Evolutionary conservation across 495 filamentous ascomycete species (phyloP), one percentile per base, ranked within the genome.

Genomic region (Xylaria scruposa): DNA sequence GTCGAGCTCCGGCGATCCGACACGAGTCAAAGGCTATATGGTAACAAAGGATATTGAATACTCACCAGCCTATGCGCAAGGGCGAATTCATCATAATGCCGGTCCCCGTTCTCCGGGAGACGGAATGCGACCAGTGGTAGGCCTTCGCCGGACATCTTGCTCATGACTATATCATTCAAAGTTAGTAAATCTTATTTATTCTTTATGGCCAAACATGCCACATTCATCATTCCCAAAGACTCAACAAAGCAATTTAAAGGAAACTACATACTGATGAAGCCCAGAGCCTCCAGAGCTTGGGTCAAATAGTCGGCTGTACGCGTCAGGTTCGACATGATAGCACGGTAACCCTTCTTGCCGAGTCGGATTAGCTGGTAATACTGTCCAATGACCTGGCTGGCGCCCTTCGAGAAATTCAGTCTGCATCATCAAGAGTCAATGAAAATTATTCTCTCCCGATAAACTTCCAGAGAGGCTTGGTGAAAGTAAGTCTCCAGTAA

Each of bases 331-430:
- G 84, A 80, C 94, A 97, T 97, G 83, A 97, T 95, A 66, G 90
- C 83, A 24, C 90, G 86, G 84, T 96, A 97, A 17, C 94, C 94
- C 75, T 90, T 89, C 85, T 96, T 95, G 60, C 94, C 94, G 9
- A 97, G 88, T 12, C 94, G 92, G 82, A 97, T 96, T 78, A 97
- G 84, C 79, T 97, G 94, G 84, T 97, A 97, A 84, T 97, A 97
- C 81, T 97, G 94, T 40, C 94, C 94, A 77, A 97, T 97, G 73
- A 97, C 90, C 76, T 97, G 94, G 49, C 91, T 91, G 56, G 94
- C 94, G 69, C 94, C 94, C 81, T 96, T 95, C 79, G 91, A 94
- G 85, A 97, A 97, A 85, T 97, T 97, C 64, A 97, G 88, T 12
- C 67, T 69, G 12, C 29, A 38, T 47, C 26, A 3, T 49, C 24